Evolutionary conservation across 768 basidiomycete species (phyloP).

Genomic region (Tulasnella sp.): DNA sequence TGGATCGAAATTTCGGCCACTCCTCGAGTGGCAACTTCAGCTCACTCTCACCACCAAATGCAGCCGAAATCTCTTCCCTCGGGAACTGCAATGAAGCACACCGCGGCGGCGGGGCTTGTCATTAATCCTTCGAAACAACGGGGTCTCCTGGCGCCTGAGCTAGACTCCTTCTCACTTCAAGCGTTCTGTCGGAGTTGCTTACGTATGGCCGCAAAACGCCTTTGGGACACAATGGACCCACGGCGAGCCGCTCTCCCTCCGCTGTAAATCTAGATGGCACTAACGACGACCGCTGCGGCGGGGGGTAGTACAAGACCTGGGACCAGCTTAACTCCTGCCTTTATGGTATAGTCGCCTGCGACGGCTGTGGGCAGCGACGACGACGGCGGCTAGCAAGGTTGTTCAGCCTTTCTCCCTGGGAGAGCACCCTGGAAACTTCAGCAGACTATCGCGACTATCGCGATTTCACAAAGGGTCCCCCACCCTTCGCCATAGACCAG

Average conservation of each 20-base stretch:
- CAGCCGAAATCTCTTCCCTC: background rate
- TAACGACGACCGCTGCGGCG: background rate
- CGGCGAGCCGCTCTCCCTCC: background rate
- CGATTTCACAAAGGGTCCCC: background rate
- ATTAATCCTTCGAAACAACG: background rate
- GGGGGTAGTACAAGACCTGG: too few relatives aligned
- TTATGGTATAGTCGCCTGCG: background rate
- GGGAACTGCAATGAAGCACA: background rate
- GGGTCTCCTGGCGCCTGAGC: background rate
- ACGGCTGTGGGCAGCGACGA: background rate
- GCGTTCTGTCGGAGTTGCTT: background rate
- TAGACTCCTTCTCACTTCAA: background rate
- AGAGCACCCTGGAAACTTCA: background rate
- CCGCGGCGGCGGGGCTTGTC: too few relatives aligned
- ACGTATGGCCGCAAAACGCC: background rate
- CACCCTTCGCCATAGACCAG: background rate
- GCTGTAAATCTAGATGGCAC: background rate
- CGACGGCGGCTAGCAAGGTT: background rate
- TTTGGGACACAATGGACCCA: background rate
- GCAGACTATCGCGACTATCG: conserved; percentile 3
- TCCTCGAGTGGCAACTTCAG: background rate
- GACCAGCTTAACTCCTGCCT: background rate
- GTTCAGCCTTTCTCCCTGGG: background rate
- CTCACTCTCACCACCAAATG: background rate
- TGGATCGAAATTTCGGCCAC: background rate